Evolutionary conservation across 352 stramenopile genomes (phyloP).

Genomic region (Phytopythium boreale): DNA sequence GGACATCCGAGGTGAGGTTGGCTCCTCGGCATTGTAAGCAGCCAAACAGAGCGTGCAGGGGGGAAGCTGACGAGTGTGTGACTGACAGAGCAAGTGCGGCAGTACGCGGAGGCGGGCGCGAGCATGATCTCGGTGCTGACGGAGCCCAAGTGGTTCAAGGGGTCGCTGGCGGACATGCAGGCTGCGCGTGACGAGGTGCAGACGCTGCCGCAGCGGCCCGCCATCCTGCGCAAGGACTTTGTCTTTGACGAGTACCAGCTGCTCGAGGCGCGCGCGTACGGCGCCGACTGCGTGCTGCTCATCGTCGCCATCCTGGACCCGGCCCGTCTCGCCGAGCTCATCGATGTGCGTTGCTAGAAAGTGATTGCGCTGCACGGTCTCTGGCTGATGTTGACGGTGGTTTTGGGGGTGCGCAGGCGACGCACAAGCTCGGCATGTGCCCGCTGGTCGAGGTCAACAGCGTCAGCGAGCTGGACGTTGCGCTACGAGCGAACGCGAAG

Average conservation of each 20-base stretch:
- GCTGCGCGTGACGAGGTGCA: constrained; percentile 48
- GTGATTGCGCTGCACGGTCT: not conserved
- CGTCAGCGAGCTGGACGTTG: constrained; percentile 93
- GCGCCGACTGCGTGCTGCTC: constrained; percentile 96
- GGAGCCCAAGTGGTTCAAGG: constrained; percentile 97
- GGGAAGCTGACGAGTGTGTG: constrained; percentile 7
- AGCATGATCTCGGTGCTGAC: constrained; percentile 97
- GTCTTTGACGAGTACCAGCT: constrained; percentile 94
- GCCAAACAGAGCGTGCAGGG: too few relatives aligned
- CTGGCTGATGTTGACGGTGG: not conserved
- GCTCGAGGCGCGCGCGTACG: constrained; percentile 92
- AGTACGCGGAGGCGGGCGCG: constrained; percentile 92
- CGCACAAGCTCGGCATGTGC: constrained; percentile 92
- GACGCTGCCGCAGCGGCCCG: constrained; percentile 42
- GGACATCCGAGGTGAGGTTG: constrained; percentile 50
- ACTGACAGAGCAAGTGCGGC: constrained; percentile 80
- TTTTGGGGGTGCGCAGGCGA: constrained; percentile 41
- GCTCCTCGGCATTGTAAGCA: constrained; percentile 2
- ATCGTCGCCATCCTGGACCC: constrained; percentile 93
- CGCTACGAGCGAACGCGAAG: constrained; percentile 86
- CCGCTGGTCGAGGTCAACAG: constrained; percentile 98
- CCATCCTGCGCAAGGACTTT: constrained; percentile 94
- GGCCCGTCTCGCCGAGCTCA: constrained; percentile 50
- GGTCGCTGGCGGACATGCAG: constrained; percentile 88
- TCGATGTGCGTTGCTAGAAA: constrained; percentile 34